A percentile compares a stretch with the other conserved stretches of the same genome.
phyloP scores from a whole-genome alignment of 169 alveolate genomes.

The Fabrea salina region DNA sequence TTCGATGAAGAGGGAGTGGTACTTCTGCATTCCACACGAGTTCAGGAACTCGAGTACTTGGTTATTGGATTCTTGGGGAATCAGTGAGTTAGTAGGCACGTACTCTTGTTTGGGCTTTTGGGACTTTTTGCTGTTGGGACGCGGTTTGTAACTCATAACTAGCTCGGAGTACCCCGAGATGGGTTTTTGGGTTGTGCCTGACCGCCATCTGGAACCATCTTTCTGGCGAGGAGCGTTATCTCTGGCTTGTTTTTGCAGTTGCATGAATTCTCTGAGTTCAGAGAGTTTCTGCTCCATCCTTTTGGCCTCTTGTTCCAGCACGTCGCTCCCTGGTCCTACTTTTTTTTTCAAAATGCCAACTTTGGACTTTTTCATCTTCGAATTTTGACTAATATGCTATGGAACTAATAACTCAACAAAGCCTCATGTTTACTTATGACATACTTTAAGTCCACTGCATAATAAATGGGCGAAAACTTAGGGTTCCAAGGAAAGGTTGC shows the following conservation, averaged over 20 bases:
- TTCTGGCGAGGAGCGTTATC: not conserved
- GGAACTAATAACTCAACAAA: no score
- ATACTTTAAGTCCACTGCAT: no score
- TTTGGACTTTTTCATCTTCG: conserved; percentile 29
- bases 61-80: not conserved
- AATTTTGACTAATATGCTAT: no score
- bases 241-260: conserved; percentile 27
- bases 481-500: conserved; percentile 76
- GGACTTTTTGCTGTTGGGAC: not conserved
- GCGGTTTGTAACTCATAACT: conserved; percentile 41
- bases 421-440: no score
- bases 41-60: conserved; percentile 31
- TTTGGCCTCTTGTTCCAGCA: conserved; percentile 41
- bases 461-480: conserved; percentile 28
- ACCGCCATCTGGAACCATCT: conserved; percentile 50
- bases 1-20: conserved; percentile 49
- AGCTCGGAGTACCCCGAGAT: conserved; percentile 46
- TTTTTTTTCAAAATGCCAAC: conserved; percentile 24
- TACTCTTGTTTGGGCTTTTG: conserved; percentile 28
- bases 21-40: conserved; percentile 43
- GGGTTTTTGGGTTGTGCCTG: conserved; percentile 43
- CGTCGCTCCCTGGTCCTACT: conserved; percentile 31
- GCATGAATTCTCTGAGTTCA: conserved; percentile 36
- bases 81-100: not conserved
- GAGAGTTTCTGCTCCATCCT: conserved; percentile 43